Base-by-base conservation (phyloP, 371 early-diverging fungal species). In the Rhizopus arrhizus region DNA sequence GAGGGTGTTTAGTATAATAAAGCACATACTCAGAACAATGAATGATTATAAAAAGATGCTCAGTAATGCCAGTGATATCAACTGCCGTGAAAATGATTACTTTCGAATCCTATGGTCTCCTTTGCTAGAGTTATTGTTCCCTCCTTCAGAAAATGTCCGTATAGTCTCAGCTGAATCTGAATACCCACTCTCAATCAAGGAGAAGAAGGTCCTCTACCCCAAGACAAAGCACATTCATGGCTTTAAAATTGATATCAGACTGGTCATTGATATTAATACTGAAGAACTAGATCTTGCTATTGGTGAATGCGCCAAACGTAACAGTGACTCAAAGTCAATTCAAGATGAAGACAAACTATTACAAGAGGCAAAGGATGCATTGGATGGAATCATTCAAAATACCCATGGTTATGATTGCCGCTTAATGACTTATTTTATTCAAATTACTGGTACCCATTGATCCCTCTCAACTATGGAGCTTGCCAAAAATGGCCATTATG, bases 391-490 rank as follows among this genome's bases (percentile, higher is more conserved):
- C 31, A 60, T 59, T 22, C 57, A 65, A 52, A 50, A 33, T 28
- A 41, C 57, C 5, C 10, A 16, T 32, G 47, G 31, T 5, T 40
- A 28, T 13, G 57, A 65, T 34, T 56, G 53, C 41, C 48, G 53
- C 11, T 5, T 60, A 12, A 60, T 60, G 58, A 12, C 57, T 15
- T 65, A 65, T 34, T 52, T 57, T 13, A 40, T 60, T 32, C 60
- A 65, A 57, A 60, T 65, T 5, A 56, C 60, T 56, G 65, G 61
- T n/a, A 49, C 59, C 36, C 55, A 53, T 50, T 64, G 64, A 47
- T 56, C 61, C 33, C 34, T 60, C 29, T 65, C 65, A 3, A 65
- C 65, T 15, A 40, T 56, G 58, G 53, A 65, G n/a, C 57, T 65
- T 46, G 53, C 61, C 42, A 52, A 31, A 60, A 65, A 60, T 65